Evolutionary conservation across 768 basidiomycete species (phyloP).

Genomic region (Leccinellum albellum): DNA sequence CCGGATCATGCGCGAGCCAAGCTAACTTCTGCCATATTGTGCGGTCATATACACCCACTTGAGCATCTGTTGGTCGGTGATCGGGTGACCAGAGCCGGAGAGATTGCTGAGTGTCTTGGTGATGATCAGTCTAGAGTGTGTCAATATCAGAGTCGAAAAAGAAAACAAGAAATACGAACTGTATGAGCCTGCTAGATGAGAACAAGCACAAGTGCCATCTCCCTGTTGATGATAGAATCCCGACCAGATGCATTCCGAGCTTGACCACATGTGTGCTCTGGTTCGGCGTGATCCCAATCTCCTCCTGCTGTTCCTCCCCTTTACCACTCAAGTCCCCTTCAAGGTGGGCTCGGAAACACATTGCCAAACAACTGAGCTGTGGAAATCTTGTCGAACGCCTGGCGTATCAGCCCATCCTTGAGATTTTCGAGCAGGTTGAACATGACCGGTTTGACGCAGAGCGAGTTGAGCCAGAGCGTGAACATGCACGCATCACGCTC

Average conservation of each 20-base stretch:
- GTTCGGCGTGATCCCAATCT: slow-evolving; percentile 79
- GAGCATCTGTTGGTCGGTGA: slow-evolving; percentile 90
- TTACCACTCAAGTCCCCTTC: slow-evolving; percentile 31
- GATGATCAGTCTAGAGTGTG: slow-evolving; percentile 66
- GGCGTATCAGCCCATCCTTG: slow-evolving; percentile 88
- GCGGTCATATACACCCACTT: slow-evolving; percentile 94
- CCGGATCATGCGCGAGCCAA: slow-evolving; percentile 59
- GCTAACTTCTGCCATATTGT: slow-evolving; percentile 51
- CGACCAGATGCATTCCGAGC: slow-evolving; percentile 92
- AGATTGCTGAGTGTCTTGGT: slow-evolving; percentile 82
- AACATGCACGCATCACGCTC: slow-evolving; percentile 98
- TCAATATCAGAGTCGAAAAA: neutral
- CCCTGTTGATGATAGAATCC: slow-evolving; percentile 93
- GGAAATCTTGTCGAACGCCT: slow-evolving; percentile 98
- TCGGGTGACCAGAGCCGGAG: slow-evolving; percentile 68
- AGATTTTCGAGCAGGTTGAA: slow-evolving; percentile 96
- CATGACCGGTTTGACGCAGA: slow-evolving; percentile 94
- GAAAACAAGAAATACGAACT: slow-evolving; percentile 41
- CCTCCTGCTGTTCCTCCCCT: slow-evolving; percentile 61
- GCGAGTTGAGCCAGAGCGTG: slow-evolving; percentile 92
- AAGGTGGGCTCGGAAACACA: slow-evolving; percentile 85
- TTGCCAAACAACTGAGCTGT: slow-evolving; percentile 89
- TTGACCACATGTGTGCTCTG: slow-evolving; percentile 84
- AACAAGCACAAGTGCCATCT: slow-evolving; percentile 87
- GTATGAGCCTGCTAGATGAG: slow-evolving; percentile 98